Base-by-base conservation (phyloP, 2,329 filamentous ascomycete genomes). In the Fusarium siculi region DNA sequence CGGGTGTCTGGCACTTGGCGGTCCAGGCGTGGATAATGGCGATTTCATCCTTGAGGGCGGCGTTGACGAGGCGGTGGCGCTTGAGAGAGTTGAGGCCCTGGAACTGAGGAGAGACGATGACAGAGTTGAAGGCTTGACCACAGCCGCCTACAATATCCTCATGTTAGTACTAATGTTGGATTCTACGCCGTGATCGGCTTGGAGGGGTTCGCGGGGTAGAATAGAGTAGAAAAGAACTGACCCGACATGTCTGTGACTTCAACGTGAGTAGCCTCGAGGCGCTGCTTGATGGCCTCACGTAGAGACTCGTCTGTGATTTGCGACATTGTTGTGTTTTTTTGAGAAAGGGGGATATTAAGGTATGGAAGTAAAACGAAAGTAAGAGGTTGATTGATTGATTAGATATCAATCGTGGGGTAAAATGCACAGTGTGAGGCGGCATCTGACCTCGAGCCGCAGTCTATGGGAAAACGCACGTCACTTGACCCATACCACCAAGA, bases 21-120 rank as follows among this genome's bases (percentile, higher is more conserved):
- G 94, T 97, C 95, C 95, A 98, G 43, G 95, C 95, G 85, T 98
- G 95, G 77, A 98, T 97, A 73, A 89, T 90, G 21, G 93, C 93
- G 81, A 98, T 97, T 84, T 98, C 95, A 52, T 92, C 89, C 85
- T 95, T 96, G 77, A 98, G 86, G 9, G 91, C 91, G 21, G 88
- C 88, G 83, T 98, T 97, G 76, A 97, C 95, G 71, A 97, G 87
- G 47, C 95, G 91, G 83, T 97, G 94, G 64, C 95, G 89, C 80
- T 94, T 94, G 65, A 98, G 90, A 58, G 93, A 93, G 79, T 85
- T 93, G 82, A 93, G 92, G 77, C 90, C 91, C 63, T 88, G 86
- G 81, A 94, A 95, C 64, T 90, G 85, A 37, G 91, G 86, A 14
- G 92, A 93, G 30, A 91, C 87, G 76, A 91, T 87, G 62, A 89